Conservation (phyloP, 1,284 basidiomycete species). For the Ustilago loliicola region DNA sequence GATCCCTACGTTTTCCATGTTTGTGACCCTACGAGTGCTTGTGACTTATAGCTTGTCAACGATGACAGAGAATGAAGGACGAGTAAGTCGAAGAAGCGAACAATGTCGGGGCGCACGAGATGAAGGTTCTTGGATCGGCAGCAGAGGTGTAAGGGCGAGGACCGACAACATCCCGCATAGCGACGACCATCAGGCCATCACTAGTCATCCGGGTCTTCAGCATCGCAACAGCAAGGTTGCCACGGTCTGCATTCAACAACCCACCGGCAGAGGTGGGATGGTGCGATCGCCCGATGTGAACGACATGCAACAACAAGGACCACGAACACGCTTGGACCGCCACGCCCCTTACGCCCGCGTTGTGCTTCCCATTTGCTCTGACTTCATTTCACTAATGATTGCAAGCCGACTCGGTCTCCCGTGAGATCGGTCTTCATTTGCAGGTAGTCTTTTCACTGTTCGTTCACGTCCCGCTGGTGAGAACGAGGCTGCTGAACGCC, state of each 20-base stretch:
- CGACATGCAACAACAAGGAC: neutral
- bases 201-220: neutral
- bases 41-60: neutral
- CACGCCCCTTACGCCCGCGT: neutral
- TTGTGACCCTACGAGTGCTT: neutral
- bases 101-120: neutral
- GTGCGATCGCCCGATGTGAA: neutral
- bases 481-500: neutral
- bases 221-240: neutral
- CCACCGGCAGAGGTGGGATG: neutral
- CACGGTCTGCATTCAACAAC: neutral
- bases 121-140: too few relatives aligned
- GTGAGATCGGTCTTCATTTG: neutral
- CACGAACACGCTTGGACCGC: neutral
- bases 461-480: neutral
- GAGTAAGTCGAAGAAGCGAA: neutral
- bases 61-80: neutral
- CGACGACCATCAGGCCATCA: neutral
- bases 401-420: neutral
- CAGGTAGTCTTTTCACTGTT: too few relatives aligned
- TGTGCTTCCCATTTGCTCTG: neutral
- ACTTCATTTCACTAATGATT: neutral
- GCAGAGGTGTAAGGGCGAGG: too few relatives aligned
- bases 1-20: slow-evolving; percentile 23
- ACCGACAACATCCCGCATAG: neutral